A percentile compares a stretch with the other conserved stretches of the same genome.
These are phyloP conservation scores for Neoboletus subvelutipes DNA, from an alignment of 768 basidiomycete genomes.

Conservation along the genomic window DNA sequence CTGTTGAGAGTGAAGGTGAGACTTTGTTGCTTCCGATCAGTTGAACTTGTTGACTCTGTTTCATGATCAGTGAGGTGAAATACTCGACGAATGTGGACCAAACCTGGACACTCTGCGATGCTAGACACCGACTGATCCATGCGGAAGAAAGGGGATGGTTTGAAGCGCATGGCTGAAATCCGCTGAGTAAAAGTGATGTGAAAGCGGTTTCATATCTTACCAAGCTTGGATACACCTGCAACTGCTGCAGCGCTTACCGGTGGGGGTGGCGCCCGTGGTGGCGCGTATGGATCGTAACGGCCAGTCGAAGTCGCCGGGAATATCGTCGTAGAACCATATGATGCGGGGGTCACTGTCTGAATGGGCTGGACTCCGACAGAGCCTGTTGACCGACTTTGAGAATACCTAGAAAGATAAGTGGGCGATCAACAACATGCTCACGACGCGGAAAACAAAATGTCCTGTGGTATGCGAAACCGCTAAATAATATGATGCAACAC, in stretches of 20 bases:
- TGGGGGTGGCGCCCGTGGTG: constrained; percentile 47
- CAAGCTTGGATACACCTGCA: constrained; percentile 26
- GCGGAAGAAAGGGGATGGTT: constrained; percentile 74
- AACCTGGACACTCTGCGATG: constrained; percentile 79
- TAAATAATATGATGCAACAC: constrained; percentile 9
- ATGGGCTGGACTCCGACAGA: constrained; percentile 24
- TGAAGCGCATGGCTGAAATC: constrained; percentile 66
- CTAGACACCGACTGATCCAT: constrained; percentile 64
- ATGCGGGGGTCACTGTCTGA: constrained; percentile 18
- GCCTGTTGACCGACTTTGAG: constrained; percentile 26
- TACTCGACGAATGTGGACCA: constrained; percentile 8
- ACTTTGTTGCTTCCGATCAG: constrained; percentile 68
- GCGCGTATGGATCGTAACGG: constrained; percentile 68
- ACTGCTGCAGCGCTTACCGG: constrained; percentile 39
- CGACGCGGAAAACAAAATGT: neutral
- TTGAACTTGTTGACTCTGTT: constrained; percentile 73
- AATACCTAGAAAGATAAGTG: constrained; percentile 25
- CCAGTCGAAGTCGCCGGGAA: constrained; percentile 32
- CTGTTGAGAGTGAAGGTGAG: constrained; percentile 62
- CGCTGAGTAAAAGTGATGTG: constrained; percentile 11
- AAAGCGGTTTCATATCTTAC: constrained; percentile 23
- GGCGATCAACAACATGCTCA: constrained; percentile 18
- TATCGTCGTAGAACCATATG: constrained; percentile 24
- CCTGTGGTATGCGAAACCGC: constrained; percentile 9
- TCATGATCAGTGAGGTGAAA: constrained; percentile 4